Conservation (phyloP, 306 rosid genomes). For the barrel medic (Medicago truncatula) region DNA sequence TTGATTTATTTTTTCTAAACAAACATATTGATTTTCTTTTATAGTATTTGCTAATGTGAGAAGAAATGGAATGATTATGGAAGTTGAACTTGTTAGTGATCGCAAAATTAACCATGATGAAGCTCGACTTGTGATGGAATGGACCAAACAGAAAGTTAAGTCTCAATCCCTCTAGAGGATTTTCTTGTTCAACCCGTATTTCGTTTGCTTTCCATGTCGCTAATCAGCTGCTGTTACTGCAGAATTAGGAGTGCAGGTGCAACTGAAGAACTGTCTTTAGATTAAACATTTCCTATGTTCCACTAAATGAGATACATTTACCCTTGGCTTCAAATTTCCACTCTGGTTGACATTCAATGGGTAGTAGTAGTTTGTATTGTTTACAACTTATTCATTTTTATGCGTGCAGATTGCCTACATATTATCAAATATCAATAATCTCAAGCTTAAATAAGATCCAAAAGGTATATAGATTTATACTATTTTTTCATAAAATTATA, state of each 20-base stretch:
- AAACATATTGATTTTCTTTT: not conserved
- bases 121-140: not conserved
- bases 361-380: not conserved
- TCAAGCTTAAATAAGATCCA: not conserved
- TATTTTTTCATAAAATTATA: too few relatives aligned
- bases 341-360: not conserved
- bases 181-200: not conserved
- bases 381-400: not conserved
- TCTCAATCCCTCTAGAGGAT: not conserved
- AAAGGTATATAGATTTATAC: not conserved
- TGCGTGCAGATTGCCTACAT: not conserved
- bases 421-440: too few relatives aligned
- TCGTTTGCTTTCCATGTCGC: not conserved
- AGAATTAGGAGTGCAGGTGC: not conserved
- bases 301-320: not conserved
- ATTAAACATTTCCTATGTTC: not conserved
- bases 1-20: too few relatives aligned
- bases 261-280: not conserved
- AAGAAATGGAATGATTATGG: not conserved
- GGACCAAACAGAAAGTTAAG: not conserved
- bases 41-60: not conserved
- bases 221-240: not conserved
- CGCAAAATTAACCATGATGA: not conserved
- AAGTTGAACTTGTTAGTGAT: not conserved
- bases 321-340: not conserved